phyloP scores from a whole-genome alignment of 805 yeast genomes.

The Cephaloascus fragrans region DNA sequence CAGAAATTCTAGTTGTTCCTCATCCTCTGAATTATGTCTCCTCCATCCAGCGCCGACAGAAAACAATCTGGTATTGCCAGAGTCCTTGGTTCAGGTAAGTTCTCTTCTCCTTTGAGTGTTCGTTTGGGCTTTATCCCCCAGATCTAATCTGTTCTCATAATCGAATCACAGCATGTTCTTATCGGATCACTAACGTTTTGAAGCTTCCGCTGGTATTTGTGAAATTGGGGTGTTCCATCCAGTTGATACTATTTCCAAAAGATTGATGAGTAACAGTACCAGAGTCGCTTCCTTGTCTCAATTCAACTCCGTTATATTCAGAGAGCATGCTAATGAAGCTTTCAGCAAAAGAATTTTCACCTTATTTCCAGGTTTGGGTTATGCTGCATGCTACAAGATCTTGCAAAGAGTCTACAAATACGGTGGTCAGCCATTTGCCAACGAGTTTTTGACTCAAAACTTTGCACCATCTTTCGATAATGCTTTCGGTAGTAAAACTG shows the following conservation, averaged over 20 bases:
- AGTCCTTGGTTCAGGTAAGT: constrained; percentile 68
- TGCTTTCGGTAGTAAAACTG: constrained; percentile 85
- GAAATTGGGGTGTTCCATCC: constrained; percentile 98
- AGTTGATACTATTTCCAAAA: constrained; percentile 94
- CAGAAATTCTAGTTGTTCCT: too few relatives aligned
- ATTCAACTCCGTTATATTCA: constrained; percentile 81
- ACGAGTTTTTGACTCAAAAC: constrained; percentile 77
- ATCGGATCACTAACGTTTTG: background rate
- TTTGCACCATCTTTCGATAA: constrained; percentile 62
- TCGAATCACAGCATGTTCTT: too few relatives aligned
- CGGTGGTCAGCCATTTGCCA: constrained; percentile 99
- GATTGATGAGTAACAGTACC: constrained; percentile 79
- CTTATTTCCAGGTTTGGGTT: constrained; percentile 95
- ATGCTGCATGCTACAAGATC: constrained; percentile 95
- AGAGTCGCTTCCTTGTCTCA: constrained; percentile 53
- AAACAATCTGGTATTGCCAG: constrained; percentile 86
- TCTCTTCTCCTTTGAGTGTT: too few relatives aligned
- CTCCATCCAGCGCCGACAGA: constrained; percentile 43
- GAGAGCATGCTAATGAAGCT: constrained; percentile 66
- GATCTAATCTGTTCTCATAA: too few relatives aligned
- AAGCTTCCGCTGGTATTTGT: constrained; percentile 91
- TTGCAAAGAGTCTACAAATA: constrained; percentile 96
- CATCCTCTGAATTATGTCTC: too few relatives aligned
- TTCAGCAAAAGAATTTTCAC: constrained; percentile 66
- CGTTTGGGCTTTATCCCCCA: background rate